Base-by-base conservation (phyloP, 1,284 basidiomycete genomes). In the Polyporus tsugae region DNA sequence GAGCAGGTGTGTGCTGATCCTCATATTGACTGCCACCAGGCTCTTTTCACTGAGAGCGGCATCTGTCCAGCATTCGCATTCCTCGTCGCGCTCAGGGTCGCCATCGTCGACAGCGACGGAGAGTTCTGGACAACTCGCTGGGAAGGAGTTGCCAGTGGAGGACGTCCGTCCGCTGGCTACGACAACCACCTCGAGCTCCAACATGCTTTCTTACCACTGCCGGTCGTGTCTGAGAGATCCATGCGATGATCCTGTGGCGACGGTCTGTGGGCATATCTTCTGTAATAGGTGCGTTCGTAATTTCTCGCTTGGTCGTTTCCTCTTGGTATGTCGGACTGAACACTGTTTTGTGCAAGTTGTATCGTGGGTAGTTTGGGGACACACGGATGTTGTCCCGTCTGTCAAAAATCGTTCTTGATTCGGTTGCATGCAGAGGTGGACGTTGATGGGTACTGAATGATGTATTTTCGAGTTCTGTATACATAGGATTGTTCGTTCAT, bases 211-310 rank as follows among this genome's bases (percentile, higher is more conserved):
- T n/a, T 69, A 66, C 63, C 66, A 68, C 55, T 72, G 71, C 52
- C 61, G 71, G 44, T 35, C 42, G 29, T 72, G 71, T 63, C 25
- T 63, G 1, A 35, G 22, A 29, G 67, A 70, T 17, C 63, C 66
- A 1, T 68, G 71, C 57, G 22, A 25, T 5, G 63, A 73, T 4
- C 72, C 72, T 0, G 66, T 67, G n/a, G 62, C 64, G 17, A 72
- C 70, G 5, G 25, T 66, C 0, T 73, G 72, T 25, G 62, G 62
- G 3, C 62, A 63, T 19, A 46, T 62, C 9, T 62, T 62, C 29
- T 62, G 60, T n/a, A 44, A 62, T 22, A 11, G 44, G 60, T 62
- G 17, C 4, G 60, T 17, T 35, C 17, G 29, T 33, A 17, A 55
- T 35, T 15, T 6, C 7, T 33, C n/a, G 6, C 9, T 33, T 10